Percentiles rank a stretch among this genome's conserved stretches.
Conservation (phyloP, 2,329 filamentous ascomycete species). For the Verticillium zaregamsianum region DNA sequence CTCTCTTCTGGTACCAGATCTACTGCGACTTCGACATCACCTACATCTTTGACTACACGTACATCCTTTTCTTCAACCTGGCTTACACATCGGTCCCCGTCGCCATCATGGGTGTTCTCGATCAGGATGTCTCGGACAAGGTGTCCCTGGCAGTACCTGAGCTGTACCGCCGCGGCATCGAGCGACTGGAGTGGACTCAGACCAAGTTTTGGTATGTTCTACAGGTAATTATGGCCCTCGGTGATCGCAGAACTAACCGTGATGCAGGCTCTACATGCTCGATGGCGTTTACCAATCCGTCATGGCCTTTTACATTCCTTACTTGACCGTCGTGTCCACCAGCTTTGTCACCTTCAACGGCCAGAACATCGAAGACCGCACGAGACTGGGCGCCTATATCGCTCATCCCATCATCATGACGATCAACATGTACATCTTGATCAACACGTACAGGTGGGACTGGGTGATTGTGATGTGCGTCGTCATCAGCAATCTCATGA, state of each 20-base stretch:
- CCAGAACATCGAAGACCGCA: constrained; percentile 71
- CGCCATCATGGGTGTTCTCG: constrained; percentile 91
- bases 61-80: constrained; percentile 94
- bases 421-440: constrained; percentile 90
- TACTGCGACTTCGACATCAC: constrained; percentile 95
- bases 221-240: neutral
- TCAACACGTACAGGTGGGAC: constrained; percentile 98
- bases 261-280: constrained; percentile 78
- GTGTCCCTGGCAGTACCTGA: constrained; percentile 93
- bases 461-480: constrained; percentile 90
- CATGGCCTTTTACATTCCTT: constrained; percentile 90
- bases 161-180: constrained; percentile 91
- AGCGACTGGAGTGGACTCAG: constrained; percentile 94
- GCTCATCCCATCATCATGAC: constrained; percentile 79
- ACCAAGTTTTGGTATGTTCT: constrained; percentile 83
- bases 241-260: constrained; percentile 13
- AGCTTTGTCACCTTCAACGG: constrained; percentile 70
- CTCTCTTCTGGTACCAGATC: constrained; percentile 96
- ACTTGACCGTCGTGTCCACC: constrained; percentile 68
- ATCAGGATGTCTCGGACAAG: constrained; percentile 93
- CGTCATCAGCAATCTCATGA: constrained; percentile 73
- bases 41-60: constrained; percentile 96
- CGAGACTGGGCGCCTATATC: constrained; percentile 82
- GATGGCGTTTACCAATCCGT: constrained; percentile 94
- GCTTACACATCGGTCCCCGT: constrained; percentile 94